phyloP scores from a whole-genome alignment of 2,329 filamentous ascomycete species.

The Xylaria sp. region DNA sequence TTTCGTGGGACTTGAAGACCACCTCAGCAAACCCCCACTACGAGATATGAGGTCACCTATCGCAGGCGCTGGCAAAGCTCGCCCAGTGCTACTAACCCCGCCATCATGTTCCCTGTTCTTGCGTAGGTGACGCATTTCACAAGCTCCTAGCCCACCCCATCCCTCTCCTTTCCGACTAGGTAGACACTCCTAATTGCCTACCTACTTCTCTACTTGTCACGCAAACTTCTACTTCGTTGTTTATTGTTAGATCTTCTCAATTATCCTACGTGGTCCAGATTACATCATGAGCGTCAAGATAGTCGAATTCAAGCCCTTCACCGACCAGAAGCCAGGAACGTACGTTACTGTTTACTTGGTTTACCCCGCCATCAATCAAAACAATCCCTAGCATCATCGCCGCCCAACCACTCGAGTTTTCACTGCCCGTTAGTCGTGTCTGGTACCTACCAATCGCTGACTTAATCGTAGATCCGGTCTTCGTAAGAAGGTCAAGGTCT shows the following conservation, averaged over 20 bases:
- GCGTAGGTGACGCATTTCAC: slow-evolving; percentile 27
- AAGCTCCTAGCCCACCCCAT: slow-evolving; percentile 12
- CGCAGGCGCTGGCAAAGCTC: too few species aligned
- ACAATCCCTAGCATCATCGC: neutral
- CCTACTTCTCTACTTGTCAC: slow-evolving; percentile 15
- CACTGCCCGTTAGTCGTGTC: neutral
- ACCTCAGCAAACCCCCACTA: slow-evolving; percentile 24
- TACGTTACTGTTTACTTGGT: slow-evolving; percentile 61
- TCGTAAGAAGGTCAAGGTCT: slow-evolving; percentile 98
- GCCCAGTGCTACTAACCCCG: slow-evolving; percentile 24
- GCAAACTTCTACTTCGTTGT: neutral
- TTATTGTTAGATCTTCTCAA: neutral
- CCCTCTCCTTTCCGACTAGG: neutral
- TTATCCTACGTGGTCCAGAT: neutral
- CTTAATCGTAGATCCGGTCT: slow-evolving; percentile 78
- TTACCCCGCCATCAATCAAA: slow-evolving; percentile 42
- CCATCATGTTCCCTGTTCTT: slow-evolving; percentile 20
- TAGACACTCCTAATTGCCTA: neutral
- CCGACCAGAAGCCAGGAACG: slow-evolving; percentile 99
- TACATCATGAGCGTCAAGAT: slow-evolving; percentile 71
- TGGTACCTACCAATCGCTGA: slow-evolving; percentile 24
- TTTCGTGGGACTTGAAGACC: too few species aligned
- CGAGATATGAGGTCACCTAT: slow-evolving; percentile 34
- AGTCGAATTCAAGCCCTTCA: slow-evolving; percentile 82
- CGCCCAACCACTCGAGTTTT: neutral